Conservation (phyloP, 345 rosid genomes). For the Diplotaxis tenuifolia region DNA sequence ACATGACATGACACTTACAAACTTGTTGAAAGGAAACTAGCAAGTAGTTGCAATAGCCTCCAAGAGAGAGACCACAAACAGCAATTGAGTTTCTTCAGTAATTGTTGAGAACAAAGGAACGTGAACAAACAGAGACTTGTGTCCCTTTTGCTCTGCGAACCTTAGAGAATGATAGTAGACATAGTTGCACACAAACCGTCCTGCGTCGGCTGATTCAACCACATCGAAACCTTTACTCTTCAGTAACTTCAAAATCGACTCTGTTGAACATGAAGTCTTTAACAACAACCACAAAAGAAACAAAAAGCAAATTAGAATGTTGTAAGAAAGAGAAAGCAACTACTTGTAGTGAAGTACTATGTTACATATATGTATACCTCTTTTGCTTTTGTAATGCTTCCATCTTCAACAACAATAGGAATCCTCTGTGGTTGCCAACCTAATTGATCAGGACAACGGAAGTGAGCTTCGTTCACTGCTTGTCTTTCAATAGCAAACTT, state of each 20-base stretch:
- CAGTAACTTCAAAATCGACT: constrained; percentile 42
- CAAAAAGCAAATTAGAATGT: not conserved
- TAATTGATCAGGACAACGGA: constrained; percentile 70
- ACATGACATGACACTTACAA: constrained; percentile 31
- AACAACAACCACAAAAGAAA: not conserved
- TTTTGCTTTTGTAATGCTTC: constrained; percentile 47
- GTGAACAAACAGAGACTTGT: constrained; percentile 68
- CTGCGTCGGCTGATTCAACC: constrained; percentile 59
- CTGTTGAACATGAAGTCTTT: constrained; percentile 55
- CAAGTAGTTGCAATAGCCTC: constrained; percentile 69
- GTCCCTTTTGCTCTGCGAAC: constrained; percentile 65
- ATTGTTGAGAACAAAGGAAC: constrained; percentile 67
- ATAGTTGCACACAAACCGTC: constrained; percentile 76
- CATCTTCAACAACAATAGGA: constrained; percentile 57
- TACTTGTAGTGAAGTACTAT: not conserved
- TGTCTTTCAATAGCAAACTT: constrained; percentile 60
- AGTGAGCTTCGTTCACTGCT: constrained; percentile 81
- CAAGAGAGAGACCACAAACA: constrained; percentile 55
- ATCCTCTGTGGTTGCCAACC: constrained; percentile 81
- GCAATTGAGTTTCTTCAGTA: constrained; percentile 64
- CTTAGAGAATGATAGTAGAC: constrained; percentile 73
- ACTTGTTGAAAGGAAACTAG: constrained; percentile 18
- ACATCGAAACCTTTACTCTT: constrained; percentile 52
- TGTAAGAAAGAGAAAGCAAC: not conserved
- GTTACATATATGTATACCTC: constrained; percentile 42